A percentile compares a stretch with the other conserved stretches of the same genome.
These are phyloP conservation scores for Trametes coccinea DNA, from an alignment of 768 basidiomycete species.

Conservation along the genomic window DNA sequence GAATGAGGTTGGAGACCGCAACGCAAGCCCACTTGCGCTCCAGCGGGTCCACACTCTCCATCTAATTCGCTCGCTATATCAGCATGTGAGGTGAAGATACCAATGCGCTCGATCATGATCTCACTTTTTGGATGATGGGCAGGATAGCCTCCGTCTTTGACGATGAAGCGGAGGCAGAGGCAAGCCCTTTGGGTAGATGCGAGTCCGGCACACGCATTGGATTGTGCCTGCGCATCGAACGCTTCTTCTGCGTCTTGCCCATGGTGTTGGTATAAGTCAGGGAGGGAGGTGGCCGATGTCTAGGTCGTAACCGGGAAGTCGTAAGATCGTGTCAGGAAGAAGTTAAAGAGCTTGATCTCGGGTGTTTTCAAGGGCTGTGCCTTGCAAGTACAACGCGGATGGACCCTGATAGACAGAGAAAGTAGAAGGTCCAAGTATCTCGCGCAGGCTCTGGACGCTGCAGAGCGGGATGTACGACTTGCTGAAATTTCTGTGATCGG, in stretches of 20 bases:
- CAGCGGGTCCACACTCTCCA: constrained; percentile 70
- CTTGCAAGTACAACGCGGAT: no score
- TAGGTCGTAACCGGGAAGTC: background rate
- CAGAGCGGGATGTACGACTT: background rate
- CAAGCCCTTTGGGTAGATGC: constrained; percentile 82
- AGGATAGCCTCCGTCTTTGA: constrained; percentile 77
- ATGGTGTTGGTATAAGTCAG: constrained; percentile 41
- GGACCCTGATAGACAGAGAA: no score
- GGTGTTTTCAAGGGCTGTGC: no score
- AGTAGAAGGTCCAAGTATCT: no score
- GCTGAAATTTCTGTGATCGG: constrained; percentile 22
- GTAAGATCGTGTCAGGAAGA: no score
- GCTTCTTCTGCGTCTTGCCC: constrained; percentile 94
- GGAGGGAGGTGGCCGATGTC: background rate
- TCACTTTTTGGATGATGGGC: constrained; percentile 89
- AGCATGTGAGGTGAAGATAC: background rate
- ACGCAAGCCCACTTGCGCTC: constrained; percentile 97
- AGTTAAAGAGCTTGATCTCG: no score
- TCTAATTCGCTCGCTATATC: constrained; percentile 40
- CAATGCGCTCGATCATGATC: background rate
- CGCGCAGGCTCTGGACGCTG: background rate
- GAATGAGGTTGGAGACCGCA: constrained; percentile 92
- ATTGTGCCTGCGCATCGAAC: constrained; percentile 83
- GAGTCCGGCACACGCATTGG: constrained; percentile 93
- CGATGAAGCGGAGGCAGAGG: constrained; percentile 69